These are phyloP conservation scores for Botrytis fragariae DNA, from an alignment of 2,329 filamentous ascomycete species.

Conservation along the genomic window DNA sequence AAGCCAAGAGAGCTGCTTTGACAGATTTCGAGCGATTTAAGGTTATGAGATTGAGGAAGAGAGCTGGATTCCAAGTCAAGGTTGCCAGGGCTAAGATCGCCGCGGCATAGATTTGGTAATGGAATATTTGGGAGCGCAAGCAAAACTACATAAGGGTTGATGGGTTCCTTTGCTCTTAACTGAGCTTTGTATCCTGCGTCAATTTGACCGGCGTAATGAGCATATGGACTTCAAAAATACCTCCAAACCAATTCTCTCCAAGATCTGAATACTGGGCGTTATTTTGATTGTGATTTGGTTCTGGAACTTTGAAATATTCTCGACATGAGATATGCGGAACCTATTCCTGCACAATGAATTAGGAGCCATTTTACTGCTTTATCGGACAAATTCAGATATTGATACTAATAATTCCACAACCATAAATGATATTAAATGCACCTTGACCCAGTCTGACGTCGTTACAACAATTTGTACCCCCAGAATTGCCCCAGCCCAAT, in stretches of 20 bases:
- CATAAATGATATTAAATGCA: slow-evolving; percentile 7
- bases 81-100: slow-evolving; percentile 91
- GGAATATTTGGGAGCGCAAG: slow-evolving; percentile 44
- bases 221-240: slow-evolving; percentile 58
- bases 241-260: slow-evolving; percentile 17
- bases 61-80: slow-evolving; percentile 96
- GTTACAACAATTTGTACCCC: neutral
- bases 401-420: slow-evolving; percentile 11
- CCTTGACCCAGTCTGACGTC: slow-evolving; percentile 12
- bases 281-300: slow-evolving; percentile 16
- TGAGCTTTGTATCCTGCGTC: slow-evolving; percentile 65
- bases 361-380: slow-evolving; percentile 1
- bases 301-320: slow-evolving; percentile 19
- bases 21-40: slow-evolving; percentile 99
- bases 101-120: slow-evolving; percentile 54
- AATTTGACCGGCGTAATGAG: slow-evolving; percentile 62
- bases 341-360: neutral
- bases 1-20: slow-evolving; percentile 81
- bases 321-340: neutral
- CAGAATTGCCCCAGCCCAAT: neutral
- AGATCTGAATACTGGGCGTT: slow-evolving; percentile 11
- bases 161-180: slow-evolving; percentile 56
- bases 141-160: slow-evolving; percentile 52
- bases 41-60: slow-evolving; percentile 99
- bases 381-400: slow-evolving; percentile 2